Conservation (phyloP, 345 rosid species). For the Corymbia maculata region DNA sequence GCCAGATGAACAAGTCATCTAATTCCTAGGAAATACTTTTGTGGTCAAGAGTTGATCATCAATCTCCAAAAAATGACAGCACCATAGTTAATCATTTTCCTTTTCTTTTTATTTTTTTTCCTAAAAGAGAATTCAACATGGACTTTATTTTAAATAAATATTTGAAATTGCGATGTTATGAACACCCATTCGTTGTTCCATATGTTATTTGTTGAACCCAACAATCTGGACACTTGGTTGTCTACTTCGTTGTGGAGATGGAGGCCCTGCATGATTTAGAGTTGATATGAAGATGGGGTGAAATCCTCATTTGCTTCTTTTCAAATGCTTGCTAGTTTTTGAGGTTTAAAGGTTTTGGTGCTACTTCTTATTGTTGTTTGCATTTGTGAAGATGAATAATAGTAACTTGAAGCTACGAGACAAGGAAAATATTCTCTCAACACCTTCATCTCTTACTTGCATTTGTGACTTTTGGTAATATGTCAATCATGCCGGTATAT, state of each 20-base stretch:
- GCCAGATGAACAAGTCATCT: too few species aligned
- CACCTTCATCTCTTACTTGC: not conserved
- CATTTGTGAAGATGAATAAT: not conserved
- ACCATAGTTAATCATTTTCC: too few species aligned
- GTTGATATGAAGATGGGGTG: not conserved
- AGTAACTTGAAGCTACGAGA: not conserved
- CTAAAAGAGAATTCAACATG: fast-evolving
- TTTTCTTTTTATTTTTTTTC: not conserved
- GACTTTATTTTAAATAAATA: not conserved
- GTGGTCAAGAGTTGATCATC: too few species aligned
- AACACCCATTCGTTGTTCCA: not conserved
- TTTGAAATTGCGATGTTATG: not conserved
- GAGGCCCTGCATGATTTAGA: not conserved
- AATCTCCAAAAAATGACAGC: too few species aligned
- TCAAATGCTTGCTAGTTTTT: not conserved
- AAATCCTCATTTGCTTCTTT: not conserved
- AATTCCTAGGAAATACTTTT: too few species aligned
- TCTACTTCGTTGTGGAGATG: not conserved
- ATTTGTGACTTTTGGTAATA: not conserved
- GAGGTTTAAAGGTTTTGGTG: not conserved
- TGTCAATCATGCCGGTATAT: not conserved
- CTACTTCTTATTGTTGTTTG: not conserved
- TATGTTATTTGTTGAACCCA: not conserved
- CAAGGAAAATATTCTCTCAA: not conserved
- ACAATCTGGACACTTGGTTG: not conserved